Percentiles rank a stretch among this genome's conserved stretches.
These are phyloP conservation scores for Trichophyton rubrum DNA, from an alignment of 2,329 filamentous ascomycete species.

Conservation along the genomic window DNA sequence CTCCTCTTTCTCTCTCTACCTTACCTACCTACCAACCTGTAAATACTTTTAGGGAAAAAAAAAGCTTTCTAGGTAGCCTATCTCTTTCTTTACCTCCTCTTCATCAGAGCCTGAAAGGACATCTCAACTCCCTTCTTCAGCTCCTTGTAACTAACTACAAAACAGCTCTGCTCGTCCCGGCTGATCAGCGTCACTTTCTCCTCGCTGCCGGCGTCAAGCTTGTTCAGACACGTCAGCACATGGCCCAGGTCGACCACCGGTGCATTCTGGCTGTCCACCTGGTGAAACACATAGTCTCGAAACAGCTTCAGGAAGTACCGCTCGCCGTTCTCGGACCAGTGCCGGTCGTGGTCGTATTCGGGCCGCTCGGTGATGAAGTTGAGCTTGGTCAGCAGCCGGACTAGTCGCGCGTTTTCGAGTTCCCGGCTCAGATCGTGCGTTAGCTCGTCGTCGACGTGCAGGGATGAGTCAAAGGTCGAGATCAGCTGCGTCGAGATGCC, in stretches of 20 bases:
- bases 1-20: too few relatives aligned
- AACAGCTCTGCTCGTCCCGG: constrained; percentile 77
- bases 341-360: constrained; percentile 62
- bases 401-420: constrained; percentile 77
- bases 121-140: constrained; percentile 55
- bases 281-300: constrained; percentile 93
- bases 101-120: constrained; percentile 47
- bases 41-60: background rate
- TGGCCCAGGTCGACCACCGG: constrained; percentile 79
- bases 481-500: constrained; percentile 69
- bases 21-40: too few relatives aligned
- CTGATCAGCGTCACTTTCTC: constrained; percentile 78
- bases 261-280: constrained; percentile 72
- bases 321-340: constrained; percentile 87
- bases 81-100: constrained; percentile 15
- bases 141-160: constrained; percentile 84
- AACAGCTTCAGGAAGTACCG: constrained; percentile 90
- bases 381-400: constrained; percentile 70
- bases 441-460: constrained; percentile 68
- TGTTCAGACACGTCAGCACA: constrained; percentile 76
- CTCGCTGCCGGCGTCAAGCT: constrained; percentile 77
- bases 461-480: constrained; percentile 59
- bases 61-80: background rate
- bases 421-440: constrained; percentile 62
- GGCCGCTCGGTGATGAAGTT: constrained; percentile 80